Evolutionary conservation across 805 yeast genomes (phyloP), one percentile per base, ranked within the genome.

Genomic region (Candida saitoana): DNA sequence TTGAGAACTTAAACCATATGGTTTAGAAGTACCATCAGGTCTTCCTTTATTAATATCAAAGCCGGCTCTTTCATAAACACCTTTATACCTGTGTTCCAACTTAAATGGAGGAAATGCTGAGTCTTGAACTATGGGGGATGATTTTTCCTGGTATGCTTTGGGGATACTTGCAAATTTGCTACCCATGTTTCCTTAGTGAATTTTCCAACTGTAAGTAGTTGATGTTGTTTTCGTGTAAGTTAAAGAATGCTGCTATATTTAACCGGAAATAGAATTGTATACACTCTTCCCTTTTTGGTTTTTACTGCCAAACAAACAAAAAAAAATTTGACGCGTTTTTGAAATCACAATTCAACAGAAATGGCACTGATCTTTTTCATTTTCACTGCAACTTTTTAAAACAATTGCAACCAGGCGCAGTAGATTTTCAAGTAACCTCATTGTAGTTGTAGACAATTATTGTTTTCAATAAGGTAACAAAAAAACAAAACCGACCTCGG

Each of bases 1-100:
- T 5, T 29, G 32, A 14, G 5, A 14, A 29, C 11, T 5, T 11
- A 12, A 6, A 11, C 27, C 27, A 22, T 11, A 7, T 6, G 17
- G 17, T 14, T 15, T 11, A 19, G 14, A 6, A 5, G 4, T 14
- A 17, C 20, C 8, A 8, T 16, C 5, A 16, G 36, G 18, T 30
- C 19, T 27, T 14, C 14, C 9, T 27, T 43, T 47, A 38, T 55
- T 54, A 22, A 69, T 67, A 32, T 85, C 93, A 52, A 86, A 86
- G 0, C 95, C 95, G 0, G 93, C 93, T 49, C 93, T 64, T 56
- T 86, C 93, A 60, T 84, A 79, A 2, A 84, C 93, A 2, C 89
- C 82, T 50, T 73, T 72, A 51, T 80, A 82, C 20, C 79, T 64
- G 37, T 74, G 79, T 29, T 76, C 75, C 0, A 84, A 77, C 41